Percentiles rank a stretch among this genome's conserved stretches.
Conservation (phyloP, 1,284 basidiomycete genomes). For the Ceratobasidium sp. region DNA sequence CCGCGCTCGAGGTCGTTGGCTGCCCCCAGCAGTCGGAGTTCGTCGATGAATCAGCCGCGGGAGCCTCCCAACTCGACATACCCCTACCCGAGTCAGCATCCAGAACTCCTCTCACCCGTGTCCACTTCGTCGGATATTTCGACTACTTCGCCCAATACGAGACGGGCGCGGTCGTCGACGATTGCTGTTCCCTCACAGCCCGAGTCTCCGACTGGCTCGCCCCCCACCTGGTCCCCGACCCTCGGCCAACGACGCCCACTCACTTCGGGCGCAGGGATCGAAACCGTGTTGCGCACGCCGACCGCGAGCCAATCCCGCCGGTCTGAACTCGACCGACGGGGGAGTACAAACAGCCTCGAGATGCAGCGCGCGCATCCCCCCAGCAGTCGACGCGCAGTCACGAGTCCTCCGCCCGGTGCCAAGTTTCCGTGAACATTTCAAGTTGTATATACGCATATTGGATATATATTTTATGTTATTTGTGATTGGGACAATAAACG, state of each 20-base stretch:
- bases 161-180: conserved; percentile 18
- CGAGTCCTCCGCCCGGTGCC: not conserved
- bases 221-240: conserved; percentile 12
- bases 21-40: conserved; percentile 5
- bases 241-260: not conserved
- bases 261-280: conserved; percentile 16
- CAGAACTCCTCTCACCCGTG: conserved; percentile 8
- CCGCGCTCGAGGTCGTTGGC: conserved; percentile 15
- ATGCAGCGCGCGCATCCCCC: conserved; percentile 25
- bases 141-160: not conserved
- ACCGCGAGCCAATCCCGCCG: not conserved
- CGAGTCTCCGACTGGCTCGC: conserved; percentile 2
- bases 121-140: conserved; percentile 26
- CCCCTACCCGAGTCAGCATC: not conserved
- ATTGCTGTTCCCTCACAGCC: not conserved
- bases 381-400: conserved; percentile 6
- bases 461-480: not conserved
- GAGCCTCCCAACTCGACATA: not conserved
- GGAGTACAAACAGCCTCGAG: conserved; percentile 13
- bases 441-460: not conserved
- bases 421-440: conserved; percentile 1
- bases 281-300: not conserved
- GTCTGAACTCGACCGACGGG: not conserved
- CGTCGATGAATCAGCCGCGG: not conserved
- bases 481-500: not conserved